phyloP scores from a whole-genome alignment of 176 grass and related monocot species.

The Triticum aestivum region DNA sequence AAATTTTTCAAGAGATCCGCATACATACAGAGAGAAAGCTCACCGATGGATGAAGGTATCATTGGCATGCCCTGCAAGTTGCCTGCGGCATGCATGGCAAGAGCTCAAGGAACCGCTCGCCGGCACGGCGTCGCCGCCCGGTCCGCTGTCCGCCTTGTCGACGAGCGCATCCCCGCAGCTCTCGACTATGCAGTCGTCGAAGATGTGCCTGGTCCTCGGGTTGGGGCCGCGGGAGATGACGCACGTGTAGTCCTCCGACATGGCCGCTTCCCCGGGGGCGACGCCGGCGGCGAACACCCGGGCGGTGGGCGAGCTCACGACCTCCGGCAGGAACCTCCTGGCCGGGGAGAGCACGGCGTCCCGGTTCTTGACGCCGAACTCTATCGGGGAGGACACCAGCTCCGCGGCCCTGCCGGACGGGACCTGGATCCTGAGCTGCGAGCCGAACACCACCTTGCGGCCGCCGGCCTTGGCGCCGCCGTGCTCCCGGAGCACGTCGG shows the following conservation, averaged over 20 bases:
- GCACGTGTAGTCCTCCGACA: constrained; percentile 93
- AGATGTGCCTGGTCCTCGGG: constrained; percentile 84
- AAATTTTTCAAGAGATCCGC: background rate
- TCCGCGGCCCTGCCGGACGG: constrained; percentile 38
- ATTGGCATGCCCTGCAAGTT: constrained; percentile 39
- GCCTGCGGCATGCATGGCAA: constrained; percentile 73
- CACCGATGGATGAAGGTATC: constrained; percentile 62
- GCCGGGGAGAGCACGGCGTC: constrained; percentile 66
- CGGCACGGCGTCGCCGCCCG: background rate
- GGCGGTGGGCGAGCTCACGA: constrained; percentile 42
- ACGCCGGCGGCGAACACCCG: constrained; percentile 49
- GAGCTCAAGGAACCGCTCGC: constrained; percentile 47
- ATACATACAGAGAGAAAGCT: constrained; percentile 24
- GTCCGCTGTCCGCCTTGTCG: constrained; percentile 3
- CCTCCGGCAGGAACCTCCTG: constrained; percentile 49
- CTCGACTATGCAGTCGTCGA: constrained; percentile 81
- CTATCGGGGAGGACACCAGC: constrained; percentile 67
- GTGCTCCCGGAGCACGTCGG: constrained; percentile 65
- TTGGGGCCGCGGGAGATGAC: constrained; percentile 93
- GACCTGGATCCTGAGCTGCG: constrained; percentile 82
- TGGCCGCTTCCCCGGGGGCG: constrained; percentile 47
- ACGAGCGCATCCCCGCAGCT: constrained; percentile 47
- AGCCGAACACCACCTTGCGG: constrained; percentile 77
- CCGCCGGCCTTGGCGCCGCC: constrained; percentile 25
- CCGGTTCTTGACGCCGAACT: constrained; percentile 87